These are phyloP conservation scores for Mycena chlorophos DNA, from an alignment of 768 basidiomycete species.

Conservation along the genomic window DNA sequence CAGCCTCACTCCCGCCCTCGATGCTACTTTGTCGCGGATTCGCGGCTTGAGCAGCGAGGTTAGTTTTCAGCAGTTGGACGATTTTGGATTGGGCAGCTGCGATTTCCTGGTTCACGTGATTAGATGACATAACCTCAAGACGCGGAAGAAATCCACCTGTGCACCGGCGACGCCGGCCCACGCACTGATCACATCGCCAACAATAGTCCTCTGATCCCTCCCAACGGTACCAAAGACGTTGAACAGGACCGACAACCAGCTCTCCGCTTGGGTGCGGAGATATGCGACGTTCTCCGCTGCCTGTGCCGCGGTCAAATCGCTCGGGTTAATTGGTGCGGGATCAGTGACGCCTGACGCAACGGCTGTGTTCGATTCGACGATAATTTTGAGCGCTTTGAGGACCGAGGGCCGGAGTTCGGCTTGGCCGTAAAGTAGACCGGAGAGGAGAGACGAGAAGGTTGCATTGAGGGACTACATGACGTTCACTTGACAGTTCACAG, in stretches of 20 bases:
- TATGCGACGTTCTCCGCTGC: conserved; percentile 69
- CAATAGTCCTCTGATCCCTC: conserved; percentile 70
- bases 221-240: conserved; percentile 91
- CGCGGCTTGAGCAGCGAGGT: conserved; percentile 44
- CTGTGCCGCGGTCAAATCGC: conserved; percentile 51
- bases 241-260: conserved; percentile 93
- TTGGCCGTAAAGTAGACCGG: conserved; percentile 90
- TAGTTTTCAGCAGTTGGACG: conserved; percentile 65
- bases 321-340: conserved; percentile 30
- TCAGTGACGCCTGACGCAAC: conserved; percentile 43
- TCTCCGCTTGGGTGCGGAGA: conserved; percentile 77
- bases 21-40: conserved; percentile 35
- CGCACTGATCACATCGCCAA: conserved; percentile 85
- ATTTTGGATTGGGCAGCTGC: conserved; percentile 82
- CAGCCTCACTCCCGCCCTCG: conserved; percentile 45
- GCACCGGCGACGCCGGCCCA: conserved; percentile 83
- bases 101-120: conserved; percentile 52
- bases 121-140: conserved; percentile 2
- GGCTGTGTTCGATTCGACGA: conserved; percentile 78
- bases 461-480: conserved; percentile 65
- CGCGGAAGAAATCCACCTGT: conserved; percentile 43
- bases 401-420: conserved; percentile 80
- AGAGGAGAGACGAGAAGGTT: conserved; percentile 84
- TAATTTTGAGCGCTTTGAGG: conserved; percentile 73
- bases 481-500: conserved; percentile 5